These are phyloP conservation scores for Coniferiporia weirii DNA, from an alignment of 1,284 basidiomycete species.

Conservation along the genomic window DNA sequence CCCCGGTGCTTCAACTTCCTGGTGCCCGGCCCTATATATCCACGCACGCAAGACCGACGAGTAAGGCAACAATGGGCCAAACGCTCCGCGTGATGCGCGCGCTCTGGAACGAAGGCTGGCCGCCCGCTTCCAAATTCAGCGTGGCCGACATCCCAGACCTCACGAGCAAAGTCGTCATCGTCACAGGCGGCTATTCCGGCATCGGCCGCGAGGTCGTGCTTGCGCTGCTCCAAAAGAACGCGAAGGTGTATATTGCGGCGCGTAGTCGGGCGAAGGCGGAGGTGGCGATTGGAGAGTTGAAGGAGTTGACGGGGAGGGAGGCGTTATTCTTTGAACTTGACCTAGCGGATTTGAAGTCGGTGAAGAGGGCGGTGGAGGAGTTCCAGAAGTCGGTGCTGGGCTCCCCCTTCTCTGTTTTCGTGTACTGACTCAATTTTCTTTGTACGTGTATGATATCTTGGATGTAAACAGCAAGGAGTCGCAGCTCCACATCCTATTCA, in stretches of 20 bases:
- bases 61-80: too few relatives aligned
- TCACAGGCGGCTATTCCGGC: constrained; percentile 32
- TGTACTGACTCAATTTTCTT: neutral
- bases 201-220: constrained; percentile 31
- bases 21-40: too few relatives aligned
- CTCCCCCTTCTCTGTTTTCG: too few relatives aligned
- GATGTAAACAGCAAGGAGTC: constrained; percentile 10
- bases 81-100: neutral
- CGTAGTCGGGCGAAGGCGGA: constrained; percentile 12
- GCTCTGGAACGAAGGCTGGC: constrained; percentile 20
- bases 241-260: constrained; percentile 16
- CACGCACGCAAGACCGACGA: too few relatives aligned
- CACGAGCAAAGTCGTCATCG: constrained; percentile 20
- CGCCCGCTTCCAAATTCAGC: constrained; percentile 39
- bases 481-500: constrained; percentile 19
- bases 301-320: constrained; percentile 31
- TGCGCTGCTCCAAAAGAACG: constrained; percentile 12
- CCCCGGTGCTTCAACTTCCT: too few relatives aligned
- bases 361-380: constrained; percentile 35
- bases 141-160: constrained; percentile 48
- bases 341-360: constrained; percentile 39
- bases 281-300: constrained; percentile 25
- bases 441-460: neutral
- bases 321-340: constrained; percentile 45
- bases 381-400: constrained; percentile 30